Evolutionary conservation across 108 stramenopile genomes (phyloP), one percentile per base, ranked within the genome.

Genomic region (Schizochytrium sp.): DNA sequence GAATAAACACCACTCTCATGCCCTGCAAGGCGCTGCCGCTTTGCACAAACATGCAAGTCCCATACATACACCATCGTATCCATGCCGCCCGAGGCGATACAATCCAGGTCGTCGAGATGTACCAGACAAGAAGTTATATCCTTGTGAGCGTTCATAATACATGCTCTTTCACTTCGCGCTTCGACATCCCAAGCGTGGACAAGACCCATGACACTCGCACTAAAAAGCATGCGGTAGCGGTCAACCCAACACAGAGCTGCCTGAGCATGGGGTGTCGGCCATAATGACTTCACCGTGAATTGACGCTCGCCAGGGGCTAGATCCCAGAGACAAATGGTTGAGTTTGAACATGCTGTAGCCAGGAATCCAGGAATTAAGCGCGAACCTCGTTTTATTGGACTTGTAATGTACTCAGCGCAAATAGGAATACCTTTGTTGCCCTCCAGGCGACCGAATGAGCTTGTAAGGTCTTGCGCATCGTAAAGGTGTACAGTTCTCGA

Each of bases 1-100:
- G 91, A 69, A 72, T 91, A 92, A 45, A 94, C 93, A 44, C 93
- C 93, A 88, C 92, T 94, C 17, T 69, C 55, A 91, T 94, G 93
- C 5, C 93, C 93, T 12, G 45, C 56, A 38, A 94, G 61, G n/a
- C 57, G 87, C 41, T 91, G 91, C 10, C 92, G 89, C 57, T 91
- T 87, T 60, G 91, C 56, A 44, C 93, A 91, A 46, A 92, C 93
- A 88, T 93, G 92, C 4, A 93, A 64, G 56, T 94, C 93, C 93
- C 93, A 94, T 15, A 94, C 88, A 7, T 92, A 89, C 42, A 94
- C 89, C 47, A 90, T 93, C 12, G 91, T 89, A 91, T 94, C 93
- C 49, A 94, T 73, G 42, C 88, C 90, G 0, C 91, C 93, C 12
- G 93, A 93, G 15, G 92, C 91, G 28, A 94, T 91, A 57, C 92